phyloP scores from a whole-genome alignment of 2,329 filamentous ascomycete genomes.

The Ceratocystis albifundus region DNA sequence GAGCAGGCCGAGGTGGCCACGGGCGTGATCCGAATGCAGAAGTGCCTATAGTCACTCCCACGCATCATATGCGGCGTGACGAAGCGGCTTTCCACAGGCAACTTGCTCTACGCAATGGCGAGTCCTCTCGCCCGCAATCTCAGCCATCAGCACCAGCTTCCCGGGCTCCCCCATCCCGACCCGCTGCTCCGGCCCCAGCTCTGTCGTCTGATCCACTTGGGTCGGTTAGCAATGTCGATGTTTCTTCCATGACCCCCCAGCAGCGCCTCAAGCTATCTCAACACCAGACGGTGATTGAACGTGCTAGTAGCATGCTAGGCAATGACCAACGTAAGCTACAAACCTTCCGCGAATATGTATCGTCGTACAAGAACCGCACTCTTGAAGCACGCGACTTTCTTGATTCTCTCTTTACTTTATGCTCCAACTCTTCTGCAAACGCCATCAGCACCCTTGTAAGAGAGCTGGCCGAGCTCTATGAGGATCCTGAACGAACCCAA shows the following conservation, averaged over 20 bases:
- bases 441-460: conserved; percentile 81
- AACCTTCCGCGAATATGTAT: conserved; percentile 69
- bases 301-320: conserved; percentile 67
- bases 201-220: conserved; percentile 23
- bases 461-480: conserved; percentile 85
- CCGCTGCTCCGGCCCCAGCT: conserved; percentile 22
- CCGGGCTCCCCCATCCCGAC: conserved; percentile 18
- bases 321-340: conserved; percentile 64
- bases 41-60: conserved; percentile 59
- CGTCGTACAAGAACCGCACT: conserved; percentile 59
- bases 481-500: conserved; percentile 64
- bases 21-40: conserved; percentile 45
- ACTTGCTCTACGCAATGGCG: conserved; percentile 75
- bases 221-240: conserved; percentile 18
- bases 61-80: conserved; percentile 66
- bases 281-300: conserved; percentile 74
- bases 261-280: conserved; percentile 71
- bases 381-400: conserved; percentile 66
- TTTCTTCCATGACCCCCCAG: conserved; percentile 47
- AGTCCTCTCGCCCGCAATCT: conserved; percentile 36
- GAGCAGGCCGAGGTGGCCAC: conserved; percentile 33
- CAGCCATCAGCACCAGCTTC: conserved; percentile 31
- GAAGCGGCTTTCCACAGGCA: conserved; percentile 87
- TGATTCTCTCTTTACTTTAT: conserved; percentile 77
- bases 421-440: conserved; percentile 62